Percentiles rank a stretch among this genome's conserved stretches.
phyloP scores from a whole-genome alignment of 1,284 basidiomycete genomes.

The Mycena sp. region DNA sequence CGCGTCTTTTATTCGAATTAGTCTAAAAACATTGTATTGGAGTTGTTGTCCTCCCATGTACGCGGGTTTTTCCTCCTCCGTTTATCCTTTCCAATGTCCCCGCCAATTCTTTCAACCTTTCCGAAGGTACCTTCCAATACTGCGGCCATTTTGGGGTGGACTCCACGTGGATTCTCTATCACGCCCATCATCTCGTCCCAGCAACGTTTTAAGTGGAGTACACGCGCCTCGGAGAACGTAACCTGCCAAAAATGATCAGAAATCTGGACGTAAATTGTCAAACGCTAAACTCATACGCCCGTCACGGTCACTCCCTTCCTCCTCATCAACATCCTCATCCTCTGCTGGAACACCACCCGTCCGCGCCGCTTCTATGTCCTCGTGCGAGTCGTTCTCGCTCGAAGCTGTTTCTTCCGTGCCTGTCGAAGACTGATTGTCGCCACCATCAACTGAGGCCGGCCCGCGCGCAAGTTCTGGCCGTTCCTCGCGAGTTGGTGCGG shows the following conservation, averaged over 20 bases:
- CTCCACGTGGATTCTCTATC: constrained; percentile 6
- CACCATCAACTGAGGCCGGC: background rate
- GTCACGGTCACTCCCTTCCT: background rate
- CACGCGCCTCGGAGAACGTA: background rate
- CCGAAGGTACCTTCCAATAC: constrained; percentile 11
- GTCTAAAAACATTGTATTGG: constrained; percentile 21
- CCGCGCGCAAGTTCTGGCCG: background rate
- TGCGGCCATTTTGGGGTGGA: constrained; percentile 24
- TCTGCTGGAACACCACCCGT: background rate
- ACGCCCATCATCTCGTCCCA: too few species aligned
- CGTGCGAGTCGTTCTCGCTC: background rate
- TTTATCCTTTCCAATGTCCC: constrained; percentile 1
- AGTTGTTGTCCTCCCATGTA: constrained; percentile 21
- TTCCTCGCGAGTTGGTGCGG: background rate
- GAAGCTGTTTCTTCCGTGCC: background rate
- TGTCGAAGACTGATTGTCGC: background rate
- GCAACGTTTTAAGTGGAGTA: too few species aligned
- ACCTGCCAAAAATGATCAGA: background rate
- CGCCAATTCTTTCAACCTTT: too few species aligned
- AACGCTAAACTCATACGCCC: background rate
- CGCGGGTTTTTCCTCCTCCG: constrained; percentile 13
- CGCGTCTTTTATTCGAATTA: background rate
- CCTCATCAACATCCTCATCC: background rate
- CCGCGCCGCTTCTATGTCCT: background rate
- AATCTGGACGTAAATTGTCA: background rate